Evolutionary conservation across 768 basidiomycete genomes (phyloP).

Genomic region (Rhodotorula taiwanensis): DNA sequence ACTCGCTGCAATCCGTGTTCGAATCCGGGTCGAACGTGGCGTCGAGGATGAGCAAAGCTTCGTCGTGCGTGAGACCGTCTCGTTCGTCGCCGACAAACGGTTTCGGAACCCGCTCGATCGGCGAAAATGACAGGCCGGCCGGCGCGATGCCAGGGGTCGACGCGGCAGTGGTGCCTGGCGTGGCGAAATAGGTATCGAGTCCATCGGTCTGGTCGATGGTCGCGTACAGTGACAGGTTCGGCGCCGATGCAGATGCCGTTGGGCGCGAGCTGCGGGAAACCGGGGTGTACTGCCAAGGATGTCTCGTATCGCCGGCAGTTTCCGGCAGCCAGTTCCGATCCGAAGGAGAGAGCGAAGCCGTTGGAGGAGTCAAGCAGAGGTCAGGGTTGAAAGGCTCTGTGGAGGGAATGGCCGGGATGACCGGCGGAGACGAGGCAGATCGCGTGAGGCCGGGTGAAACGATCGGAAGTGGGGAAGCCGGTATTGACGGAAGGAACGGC

Average conservation of each 20-base stretch:
- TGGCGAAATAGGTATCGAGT: background rate
- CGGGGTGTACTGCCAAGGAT: background rate
- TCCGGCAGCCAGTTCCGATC: background rate
- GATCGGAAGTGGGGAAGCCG: constrained; percentile 22
- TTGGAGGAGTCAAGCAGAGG: constrained; percentile 4
- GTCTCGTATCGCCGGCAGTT: background rate
- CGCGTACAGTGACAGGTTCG: constrained; percentile 19
- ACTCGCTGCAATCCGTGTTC: too few relatives aligned
- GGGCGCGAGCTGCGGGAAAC: background rate
- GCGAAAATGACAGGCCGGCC: background rate
- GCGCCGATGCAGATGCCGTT: constrained; percentile 5
- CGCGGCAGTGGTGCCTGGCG: background rate
- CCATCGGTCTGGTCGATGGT: constrained; percentile 14
- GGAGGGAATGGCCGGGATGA: constrained; percentile 8
- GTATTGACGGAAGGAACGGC: constrained; percentile 26
- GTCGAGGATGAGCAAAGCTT: constrained; percentile 14
- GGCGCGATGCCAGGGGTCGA: background rate
- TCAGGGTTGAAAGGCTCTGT: constrained; percentile 8
- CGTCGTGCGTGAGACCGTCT: background rate
- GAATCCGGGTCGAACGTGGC: too few relatives aligned
- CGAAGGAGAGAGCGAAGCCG: background rate
- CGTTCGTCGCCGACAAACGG: background rate
- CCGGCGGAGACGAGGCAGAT: constrained; percentile 23
- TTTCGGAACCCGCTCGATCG: background rate
- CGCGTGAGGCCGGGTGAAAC: constrained; percentile 14